phyloP scores from a whole-genome alignment of 2,329 filamentous ascomycete genomes.

The Sarocladiaceae sp. region DNA sequence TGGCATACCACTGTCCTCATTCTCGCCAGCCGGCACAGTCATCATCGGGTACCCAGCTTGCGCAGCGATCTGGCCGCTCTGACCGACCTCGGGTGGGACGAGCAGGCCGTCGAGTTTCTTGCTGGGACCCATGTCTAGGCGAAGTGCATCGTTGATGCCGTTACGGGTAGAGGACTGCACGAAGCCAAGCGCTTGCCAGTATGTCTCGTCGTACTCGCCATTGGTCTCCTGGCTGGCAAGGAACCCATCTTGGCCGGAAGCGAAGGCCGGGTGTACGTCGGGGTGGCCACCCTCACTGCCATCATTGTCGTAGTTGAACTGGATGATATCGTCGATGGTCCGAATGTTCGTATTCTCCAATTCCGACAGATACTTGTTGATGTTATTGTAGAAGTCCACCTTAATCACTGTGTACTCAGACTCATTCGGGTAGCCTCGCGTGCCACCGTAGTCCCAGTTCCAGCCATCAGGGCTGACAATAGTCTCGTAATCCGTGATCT shows the following conservation, averaged over 20 bases:
- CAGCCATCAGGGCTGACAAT: conserved; percentile 63
- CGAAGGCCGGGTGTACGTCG: conserved; percentile 50
- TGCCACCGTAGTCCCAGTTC: conserved; percentile 65
- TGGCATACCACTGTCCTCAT: conserved; percentile 49
- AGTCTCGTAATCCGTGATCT: conserved; percentile 55
- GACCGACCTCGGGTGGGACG: conserved; percentile 61
- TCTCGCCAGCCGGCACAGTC: conserved; percentile 58
- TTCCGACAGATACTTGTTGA: conserved; percentile 56
- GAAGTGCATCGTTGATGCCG: conserved; percentile 64
- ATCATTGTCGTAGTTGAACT: conserved; percentile 57
- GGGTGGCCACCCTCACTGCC: conserved; percentile 62
- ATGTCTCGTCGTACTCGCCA: conserved; percentile 57
- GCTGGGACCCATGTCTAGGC: conserved; percentile 24
- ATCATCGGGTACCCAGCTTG: conserved; percentile 71
- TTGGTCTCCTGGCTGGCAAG: conserved; percentile 54
- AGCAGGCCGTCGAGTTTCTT: conserved; percentile 54
- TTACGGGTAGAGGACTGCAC: conserved; percentile 52
- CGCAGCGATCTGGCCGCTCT: conserved; percentile 63
- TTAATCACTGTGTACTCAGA: conserved; percentile 70
- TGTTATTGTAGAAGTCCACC: conserved; percentile 59
- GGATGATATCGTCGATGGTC: conserved; percentile 58
- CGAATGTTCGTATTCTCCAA: conserved; percentile 54
- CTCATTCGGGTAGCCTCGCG: conserved; percentile 60
- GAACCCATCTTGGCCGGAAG: conserved; percentile 66
- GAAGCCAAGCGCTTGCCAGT: conserved; percentile 60